Evolutionary conservation across 2,329 filamentous ascomycete genomes (phyloP).

Genomic region (Colletotrichum costaricense): DNA sequence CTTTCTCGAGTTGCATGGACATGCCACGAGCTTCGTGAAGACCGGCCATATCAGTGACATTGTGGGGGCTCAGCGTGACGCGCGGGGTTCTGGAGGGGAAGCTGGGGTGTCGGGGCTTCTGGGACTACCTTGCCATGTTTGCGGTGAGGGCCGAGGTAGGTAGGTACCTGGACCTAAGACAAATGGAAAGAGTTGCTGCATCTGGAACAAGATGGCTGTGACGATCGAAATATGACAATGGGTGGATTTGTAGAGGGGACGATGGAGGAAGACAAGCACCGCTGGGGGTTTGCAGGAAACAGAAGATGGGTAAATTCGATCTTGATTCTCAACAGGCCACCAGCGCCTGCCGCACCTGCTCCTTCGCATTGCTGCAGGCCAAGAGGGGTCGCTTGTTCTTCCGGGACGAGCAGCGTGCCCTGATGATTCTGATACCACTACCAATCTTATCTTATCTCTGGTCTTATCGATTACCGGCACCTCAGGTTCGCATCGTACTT

Average conservation of each 20-base stretch:
- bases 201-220: neutral
- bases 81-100: neutral
- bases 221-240: neutral
- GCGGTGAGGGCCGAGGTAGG: neutral
- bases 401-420: neutral
- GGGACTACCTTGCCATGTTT: neutral
- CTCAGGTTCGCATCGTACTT: too few relatives aligned
- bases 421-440: neutral
- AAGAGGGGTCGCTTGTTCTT: slow-evolving; percentile 14
- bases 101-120: neutral
- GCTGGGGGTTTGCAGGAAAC: neutral
- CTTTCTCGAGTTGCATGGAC: neutral
- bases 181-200: too few relatives aligned
- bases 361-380: neutral
- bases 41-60: neutral
- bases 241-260: neutral
- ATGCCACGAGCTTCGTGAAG: neutral
- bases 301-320: neutral
- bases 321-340: too few relatives aligned
- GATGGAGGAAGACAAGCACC: neutral
- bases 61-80: neutral
- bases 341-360: neutral
- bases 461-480: neutral
- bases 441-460: neutral
- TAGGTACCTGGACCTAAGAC: neutral